These are phyloP conservation scores for Nitzschia sp. DNA, from an alignment of 108 stramenopile genomes.

Conservation along the genomic window DNA sequence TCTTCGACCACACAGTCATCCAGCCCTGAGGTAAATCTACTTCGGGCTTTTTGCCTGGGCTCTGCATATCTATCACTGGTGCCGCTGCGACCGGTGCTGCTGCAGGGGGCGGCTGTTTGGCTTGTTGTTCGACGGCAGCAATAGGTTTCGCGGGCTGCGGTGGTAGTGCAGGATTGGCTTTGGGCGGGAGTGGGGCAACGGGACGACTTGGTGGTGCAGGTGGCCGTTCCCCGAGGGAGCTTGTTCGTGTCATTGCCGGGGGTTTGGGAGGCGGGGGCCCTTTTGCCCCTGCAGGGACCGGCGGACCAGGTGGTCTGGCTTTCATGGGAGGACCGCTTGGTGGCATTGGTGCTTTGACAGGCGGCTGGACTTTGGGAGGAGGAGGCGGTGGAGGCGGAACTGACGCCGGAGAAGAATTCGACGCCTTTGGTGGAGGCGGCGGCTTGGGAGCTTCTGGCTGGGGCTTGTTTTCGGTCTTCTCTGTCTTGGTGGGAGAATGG, in stretches of 20 bases:
- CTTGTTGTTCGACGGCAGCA: not conserved
- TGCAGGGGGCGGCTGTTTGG: too few relatives aligned
- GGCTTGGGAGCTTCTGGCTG: conserved; percentile 11
- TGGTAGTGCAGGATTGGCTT: conserved; percentile 23
- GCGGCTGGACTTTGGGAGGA: conserved; percentile 26
- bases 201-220: conserved; percentile 10
- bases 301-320: not conserved
- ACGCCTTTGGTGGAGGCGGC: conserved; percentile 28
- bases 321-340: conserved; percentile 10
- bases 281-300: conserved; percentile 8
- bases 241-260: conserved; percentile 13
- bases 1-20: conserved; percentile 81
- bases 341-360: conserved; percentile 13
- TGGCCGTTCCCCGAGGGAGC: not conserved
- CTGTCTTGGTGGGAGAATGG: conserved; percentile 22
- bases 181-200: conserved; percentile 9
- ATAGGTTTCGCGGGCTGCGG: conserved; percentile 2
- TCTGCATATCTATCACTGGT: conserved; percentile 44
- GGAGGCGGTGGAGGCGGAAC: conserved; percentile 37
- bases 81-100: conserved; percentile 3
- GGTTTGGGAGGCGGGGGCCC: conserved; percentile 23
- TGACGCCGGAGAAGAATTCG: conserved; percentile 1
- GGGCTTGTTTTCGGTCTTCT: conserved; percentile 2
- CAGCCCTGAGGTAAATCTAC: conserved; percentile 72
- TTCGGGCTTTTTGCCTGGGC: conserved; percentile 61